Base-by-base conservation (phyloP, 768 basidiomycete genomes). In the Lyophyllum decastes region DNA sequence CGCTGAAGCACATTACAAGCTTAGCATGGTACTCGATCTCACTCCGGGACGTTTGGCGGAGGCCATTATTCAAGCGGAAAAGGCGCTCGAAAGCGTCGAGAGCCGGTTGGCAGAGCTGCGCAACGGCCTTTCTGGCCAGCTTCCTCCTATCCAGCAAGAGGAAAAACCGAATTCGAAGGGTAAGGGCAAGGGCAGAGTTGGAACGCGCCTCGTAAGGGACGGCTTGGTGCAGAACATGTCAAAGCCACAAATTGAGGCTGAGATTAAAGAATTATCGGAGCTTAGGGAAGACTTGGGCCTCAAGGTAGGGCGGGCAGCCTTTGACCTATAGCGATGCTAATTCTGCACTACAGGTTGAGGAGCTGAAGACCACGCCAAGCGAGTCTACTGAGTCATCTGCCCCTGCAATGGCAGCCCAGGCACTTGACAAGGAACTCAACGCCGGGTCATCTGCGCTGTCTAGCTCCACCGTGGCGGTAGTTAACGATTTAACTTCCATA, bases 1-100 rank as follows among this genome's bases (percentile, higher is more conserved):
- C 62, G 94, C 95, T 0, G 94, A 95, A 69, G 93, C 89, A 6
- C 94, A 97, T 70, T 97, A 94, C 70, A 95, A 95, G 68, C 82
- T 98, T 61, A 94, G 92, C 67, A 93, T 96, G 70, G 94, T 92
- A 12, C 87, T 95, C 40, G 95, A 98, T 69, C 83, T 96, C 59
- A 94, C 92, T 0, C 84, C 94, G 0, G 92, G 92, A 2, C 83
- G 89, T 11, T 84, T 95, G 5, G 79, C 86, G 14, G 91, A 93
- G 55, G 89, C 95, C 2, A 90, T 98, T 43, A 62, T 70, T 14
- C 92, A 97, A 55, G 93, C 90, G 1, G 85, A 91, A 71, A 83
- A 83, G 57, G 94, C 94, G 0, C 75, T 94, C 17, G 83, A 83
- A 63, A 94, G 92, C 61, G 89, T 97, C 3, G 79, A 88, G 68